A percentile compares a stretch with the other conserved stretches of the same genome.
These are phyloP conservation scores for Pyracantha coccinea DNA, from an alignment of 331 rosid genomes.

Conservation along the genomic window DNA sequence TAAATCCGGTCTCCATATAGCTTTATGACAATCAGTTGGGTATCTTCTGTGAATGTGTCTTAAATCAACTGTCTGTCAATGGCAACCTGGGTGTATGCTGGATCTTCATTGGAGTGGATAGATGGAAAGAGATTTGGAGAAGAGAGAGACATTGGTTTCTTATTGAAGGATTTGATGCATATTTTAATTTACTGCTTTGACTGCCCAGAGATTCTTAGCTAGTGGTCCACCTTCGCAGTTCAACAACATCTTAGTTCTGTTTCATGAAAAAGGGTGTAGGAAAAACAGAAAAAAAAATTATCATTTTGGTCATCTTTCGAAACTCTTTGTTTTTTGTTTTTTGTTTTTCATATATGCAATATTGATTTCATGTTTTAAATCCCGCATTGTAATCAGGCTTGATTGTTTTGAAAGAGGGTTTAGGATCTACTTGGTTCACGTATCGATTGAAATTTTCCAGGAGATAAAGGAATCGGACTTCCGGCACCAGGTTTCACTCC, in stretches of 20 bases:
- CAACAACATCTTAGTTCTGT: neutral
- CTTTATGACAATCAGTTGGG: neutral
- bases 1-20: neutral
- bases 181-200: neutral
- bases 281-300: neutral
- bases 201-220: neutral
- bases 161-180: neutral
- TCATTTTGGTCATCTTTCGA: neutral
- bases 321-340: neutral
- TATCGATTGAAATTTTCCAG: constrained; percentile 21
- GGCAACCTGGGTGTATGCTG: neutral
- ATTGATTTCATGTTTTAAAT: neutral
- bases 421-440: neutral
- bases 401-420: neutral
- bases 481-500: constrained; percentile 87
- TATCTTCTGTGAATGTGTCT: neutral
- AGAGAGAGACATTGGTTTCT: neutral
- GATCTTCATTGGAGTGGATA: neutral
- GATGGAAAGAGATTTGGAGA: neutral
- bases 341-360: neutral
- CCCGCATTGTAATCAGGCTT: neutral
- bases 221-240: neutral
- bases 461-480: constrained; percentile 84
- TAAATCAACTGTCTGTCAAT: neutral
- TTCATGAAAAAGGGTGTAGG: neutral